phyloP scores from a whole-genome alignment of 345 rosid species.

The Salix koriyanagi region DNA sequence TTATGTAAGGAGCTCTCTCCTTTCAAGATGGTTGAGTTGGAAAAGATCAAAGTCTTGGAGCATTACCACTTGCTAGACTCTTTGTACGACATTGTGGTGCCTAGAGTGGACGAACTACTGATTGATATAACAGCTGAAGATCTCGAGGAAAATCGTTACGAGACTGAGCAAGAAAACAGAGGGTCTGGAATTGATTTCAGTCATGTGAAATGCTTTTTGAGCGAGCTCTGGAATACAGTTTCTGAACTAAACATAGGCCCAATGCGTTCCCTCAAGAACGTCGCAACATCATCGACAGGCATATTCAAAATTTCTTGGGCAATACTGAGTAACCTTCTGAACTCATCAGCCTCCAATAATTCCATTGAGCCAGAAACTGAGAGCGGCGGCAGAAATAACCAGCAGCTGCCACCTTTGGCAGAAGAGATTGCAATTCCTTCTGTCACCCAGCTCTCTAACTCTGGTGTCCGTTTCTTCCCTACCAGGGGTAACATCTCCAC shows the following conservation, averaged over 20 bases:
- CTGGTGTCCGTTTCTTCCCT: slow-evolving; percentile 46
- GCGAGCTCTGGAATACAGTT: slow-evolving; percentile 22
- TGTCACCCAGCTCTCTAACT: slow-evolving; percentile 43
- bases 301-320: slow-evolving; percentile 41
- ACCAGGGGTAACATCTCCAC: slow-evolving; percentile 39
- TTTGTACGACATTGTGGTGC: slow-evolving; percentile 48
- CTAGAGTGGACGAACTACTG: slow-evolving; percentile 22
- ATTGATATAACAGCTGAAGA: slow-evolving; percentile 3
- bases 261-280: slow-evolving; percentile 14
- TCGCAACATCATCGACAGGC: slow-evolving; percentile 26
- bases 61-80: slow-evolving; percentile 47
- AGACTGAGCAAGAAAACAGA: slow-evolving; percentile 16
- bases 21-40: slow-evolving; percentile 28
- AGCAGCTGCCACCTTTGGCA: slow-evolving; percentile 43
- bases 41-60: slow-evolving; percentile 20
- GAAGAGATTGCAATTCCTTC: slow-evolving; percentile 76
- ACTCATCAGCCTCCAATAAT: slow-evolving; percentile 8
- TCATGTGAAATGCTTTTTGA: slow-evolving; percentile 14
- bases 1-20: slow-evolving; percentile 52
- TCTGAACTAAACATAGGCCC: slow-evolving; percentile 26
- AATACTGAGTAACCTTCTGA: slow-evolving; percentile 50
- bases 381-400: neutral
- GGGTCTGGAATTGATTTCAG: slow-evolving; percentile 10
- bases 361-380: neutral
- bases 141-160: slow-evolving; percentile 16